Percentiles rank a stretch among this genome's conserved stretches.
phyloP scores from a whole-genome alignment of 2,329 filamentous ascomycete species.

The Colletotrichum horii region DNA sequence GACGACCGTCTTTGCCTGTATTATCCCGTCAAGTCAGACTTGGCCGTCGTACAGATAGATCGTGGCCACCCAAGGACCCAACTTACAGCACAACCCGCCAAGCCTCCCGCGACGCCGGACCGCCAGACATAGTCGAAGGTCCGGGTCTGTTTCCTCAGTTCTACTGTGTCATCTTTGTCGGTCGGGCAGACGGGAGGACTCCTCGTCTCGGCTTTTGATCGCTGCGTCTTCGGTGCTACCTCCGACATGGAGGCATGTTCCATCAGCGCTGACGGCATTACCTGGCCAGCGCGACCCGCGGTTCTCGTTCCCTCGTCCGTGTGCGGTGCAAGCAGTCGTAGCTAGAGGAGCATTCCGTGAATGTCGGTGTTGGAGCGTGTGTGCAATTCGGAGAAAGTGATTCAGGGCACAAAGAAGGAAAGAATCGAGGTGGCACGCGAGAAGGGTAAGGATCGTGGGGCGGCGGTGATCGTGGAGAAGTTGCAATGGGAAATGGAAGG shows the following conservation, averaged over 20 bases:
- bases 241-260: conserved; percentile 66
- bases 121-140: conserved; percentile 84
- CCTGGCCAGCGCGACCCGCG: conserved; percentile 28
- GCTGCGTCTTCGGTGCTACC: conserved; percentile 41
- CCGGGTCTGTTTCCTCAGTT: conserved; percentile 57
- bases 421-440: background rate
- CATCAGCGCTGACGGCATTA: conserved; percentile 61
- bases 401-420: background rate
- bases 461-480: conserved; percentile 16
- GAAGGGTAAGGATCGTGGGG: conserved; percentile 11
- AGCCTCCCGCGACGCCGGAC: conserved; percentile 83
- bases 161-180: conserved; percentile 54
- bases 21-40: background rate
- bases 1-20: conserved; percentile 90
- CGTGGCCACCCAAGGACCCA: background rate
- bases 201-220: conserved; percentile 32
- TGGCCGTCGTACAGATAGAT: background rate
- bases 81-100: conserved; percentile 90
- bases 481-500: conserved; percentile 5
- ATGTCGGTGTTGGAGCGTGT: background rate
- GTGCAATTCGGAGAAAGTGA: background rate
- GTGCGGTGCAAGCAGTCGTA: background rate
- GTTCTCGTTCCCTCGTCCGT: background rate
- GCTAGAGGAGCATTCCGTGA: background rate
- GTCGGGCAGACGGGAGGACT: conserved; percentile 51